Percentiles rank a stretch among this genome's conserved stretches.
Evolutionary conservation across 2,329 filamentous ascomycete genomes (phyloP).

Genomic region (Huntiella bhutanensis): DNA sequence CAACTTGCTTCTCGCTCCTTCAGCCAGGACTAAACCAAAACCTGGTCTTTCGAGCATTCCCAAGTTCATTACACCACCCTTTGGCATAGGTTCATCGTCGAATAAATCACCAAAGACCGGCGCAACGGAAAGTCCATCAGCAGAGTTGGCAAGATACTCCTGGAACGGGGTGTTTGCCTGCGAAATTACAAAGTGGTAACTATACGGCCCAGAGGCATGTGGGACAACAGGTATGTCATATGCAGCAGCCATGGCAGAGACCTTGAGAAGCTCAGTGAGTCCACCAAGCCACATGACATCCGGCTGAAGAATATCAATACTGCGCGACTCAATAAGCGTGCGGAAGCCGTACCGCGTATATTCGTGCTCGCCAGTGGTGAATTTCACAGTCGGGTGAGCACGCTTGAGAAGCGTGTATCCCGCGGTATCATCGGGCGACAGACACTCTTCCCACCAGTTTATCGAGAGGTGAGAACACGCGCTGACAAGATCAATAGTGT

Average conservation of each 20-base stretch:
- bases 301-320: constrained; percentile 84
- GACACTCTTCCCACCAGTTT: constrained; percentile 94
- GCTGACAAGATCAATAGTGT: constrained; percentile 81
- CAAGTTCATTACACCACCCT: constrained; percentile 62
- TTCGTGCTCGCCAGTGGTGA: constrained; percentile 91
- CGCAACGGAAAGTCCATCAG: constrained; percentile 73
- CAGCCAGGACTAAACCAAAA: constrained; percentile 77
- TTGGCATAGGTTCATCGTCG: constrained; percentile 74
- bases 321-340: constrained; percentile 78
- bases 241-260: constrained; percentile 71
- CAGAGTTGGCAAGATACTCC: constrained; percentile 85
- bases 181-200: constrained; percentile 88
- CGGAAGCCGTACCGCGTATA: constrained; percentile 90
- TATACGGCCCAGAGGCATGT: constrained; percentile 87
- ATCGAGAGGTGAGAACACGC: constrained; percentile 68
- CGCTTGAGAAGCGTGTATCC: constrained; percentile 80
- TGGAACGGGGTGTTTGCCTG: constrained; percentile 90
- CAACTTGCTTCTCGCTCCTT: constrained; percentile 47
- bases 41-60: constrained; percentile 72
- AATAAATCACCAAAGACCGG: constrained; percentile 89
- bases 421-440: constrained; percentile 80
- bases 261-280: constrained; percentile 77
- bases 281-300: constrained; percentile 97
- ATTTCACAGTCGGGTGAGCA: constrained; percentile 76
- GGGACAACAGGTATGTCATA: constrained; percentile 91